Conservation (phyloP, 2,329 filamentous ascomycete genomes). For the Coniella vitis region DNA sequence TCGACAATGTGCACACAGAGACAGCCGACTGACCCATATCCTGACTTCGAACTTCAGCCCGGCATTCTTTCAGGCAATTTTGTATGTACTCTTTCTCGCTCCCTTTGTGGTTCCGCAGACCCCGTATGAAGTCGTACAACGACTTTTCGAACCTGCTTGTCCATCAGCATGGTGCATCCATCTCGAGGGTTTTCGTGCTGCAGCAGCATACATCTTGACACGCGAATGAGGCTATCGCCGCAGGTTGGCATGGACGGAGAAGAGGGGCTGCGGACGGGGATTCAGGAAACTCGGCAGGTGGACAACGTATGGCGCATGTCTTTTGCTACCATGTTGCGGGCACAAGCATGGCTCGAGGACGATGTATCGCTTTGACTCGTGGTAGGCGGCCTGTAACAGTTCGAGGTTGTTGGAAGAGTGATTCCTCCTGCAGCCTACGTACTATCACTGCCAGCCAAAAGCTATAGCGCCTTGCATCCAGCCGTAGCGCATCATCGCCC, state of each 20-base stretch:
- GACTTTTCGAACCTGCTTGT: slow-evolving; percentile 91
- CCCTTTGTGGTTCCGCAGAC: slow-evolving; percentile 90
- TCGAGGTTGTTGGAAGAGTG: background rate
- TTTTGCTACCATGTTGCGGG: slow-evolving; percentile 11
- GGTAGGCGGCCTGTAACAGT: background rate
- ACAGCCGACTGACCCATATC: slow-evolving; percentile 67
- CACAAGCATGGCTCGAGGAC: background rate
- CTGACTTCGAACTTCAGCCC: slow-evolving; percentile 81
- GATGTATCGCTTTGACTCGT: background rate
- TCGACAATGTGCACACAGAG: background rate
- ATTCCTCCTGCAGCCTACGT: background rate
- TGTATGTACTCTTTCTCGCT: slow-evolving; percentile 94
- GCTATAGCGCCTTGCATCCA: slow-evolving; percentile 1
- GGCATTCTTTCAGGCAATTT: slow-evolving; percentile 89
- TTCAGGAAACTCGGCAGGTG: slow-evolving; percentile 2
- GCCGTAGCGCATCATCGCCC: slow-evolving; percentile 11
- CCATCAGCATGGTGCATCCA: slow-evolving; percentile 19
- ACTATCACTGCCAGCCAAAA: background rate
- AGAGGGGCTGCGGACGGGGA: background rate
- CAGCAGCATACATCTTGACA: slow-evolving; percentile 21
- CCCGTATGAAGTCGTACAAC: slow-evolving; percentile 95
- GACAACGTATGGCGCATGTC: slow-evolving; percentile 6
- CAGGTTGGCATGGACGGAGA: background rate
- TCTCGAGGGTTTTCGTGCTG: background rate
- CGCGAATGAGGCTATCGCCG: background rate